Conservation (phyloP, 805 yeast genomes). For the Candida vartiovaarae region DNA sequence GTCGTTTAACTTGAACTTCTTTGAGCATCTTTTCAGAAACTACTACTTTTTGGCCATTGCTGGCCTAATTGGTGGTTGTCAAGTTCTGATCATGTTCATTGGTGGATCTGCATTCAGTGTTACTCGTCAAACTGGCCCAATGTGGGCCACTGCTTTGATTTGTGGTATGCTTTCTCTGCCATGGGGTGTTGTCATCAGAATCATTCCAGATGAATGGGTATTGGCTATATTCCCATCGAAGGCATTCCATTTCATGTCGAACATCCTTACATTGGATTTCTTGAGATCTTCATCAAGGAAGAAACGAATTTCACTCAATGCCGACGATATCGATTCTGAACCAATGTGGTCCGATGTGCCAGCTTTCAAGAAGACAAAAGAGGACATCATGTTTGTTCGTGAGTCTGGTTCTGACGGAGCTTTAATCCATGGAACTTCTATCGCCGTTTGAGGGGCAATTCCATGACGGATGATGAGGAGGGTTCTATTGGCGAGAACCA, state of each 20-base stretch:
- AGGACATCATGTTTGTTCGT: slow-evolving; percentile 23
- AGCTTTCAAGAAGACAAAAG: slow-evolving; percentile 27
- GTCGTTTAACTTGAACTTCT: slow-evolving; percentile 66
- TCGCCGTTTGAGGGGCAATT: slow-evolving; percentile 22
- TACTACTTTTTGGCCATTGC: slow-evolving; percentile 74
- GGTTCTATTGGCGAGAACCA: slow-evolving; percentile 7
- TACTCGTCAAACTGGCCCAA: slow-evolving; percentile 67
- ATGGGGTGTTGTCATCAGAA: slow-evolving; percentile 66
- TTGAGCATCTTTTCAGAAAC: slow-evolving; percentile 75
- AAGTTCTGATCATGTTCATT: slow-evolving; percentile 86
- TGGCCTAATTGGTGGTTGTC: slow-evolving; percentile 71
- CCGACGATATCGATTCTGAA: slow-evolving; percentile 13
- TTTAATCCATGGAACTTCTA: slow-evolving; percentile 21
- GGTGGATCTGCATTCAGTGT: slow-evolving; percentile 95
- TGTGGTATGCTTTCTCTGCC: slow-evolving; percentile 83
- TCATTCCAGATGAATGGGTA: slow-evolving; percentile 77
- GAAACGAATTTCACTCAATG: slow-evolving; percentile 4
- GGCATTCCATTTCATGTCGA: slow-evolving; percentile 15
- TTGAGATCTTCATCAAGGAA: slow-evolving; percentile 4
- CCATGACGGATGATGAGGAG: slow-evolving; percentile 6
- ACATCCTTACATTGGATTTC: slow-evolving; percentile 16
- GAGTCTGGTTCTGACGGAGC: slow-evolving; percentile 15
- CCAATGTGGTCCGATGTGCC: slow-evolving; percentile 23
- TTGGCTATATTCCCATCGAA: slow-evolving; percentile 57
- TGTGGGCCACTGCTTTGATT: slow-evolving; percentile 85